Base-by-base conservation (phyloP, 495 filamentous ascomycete genomes). In the Rhizodiscina lignyota region DNA sequence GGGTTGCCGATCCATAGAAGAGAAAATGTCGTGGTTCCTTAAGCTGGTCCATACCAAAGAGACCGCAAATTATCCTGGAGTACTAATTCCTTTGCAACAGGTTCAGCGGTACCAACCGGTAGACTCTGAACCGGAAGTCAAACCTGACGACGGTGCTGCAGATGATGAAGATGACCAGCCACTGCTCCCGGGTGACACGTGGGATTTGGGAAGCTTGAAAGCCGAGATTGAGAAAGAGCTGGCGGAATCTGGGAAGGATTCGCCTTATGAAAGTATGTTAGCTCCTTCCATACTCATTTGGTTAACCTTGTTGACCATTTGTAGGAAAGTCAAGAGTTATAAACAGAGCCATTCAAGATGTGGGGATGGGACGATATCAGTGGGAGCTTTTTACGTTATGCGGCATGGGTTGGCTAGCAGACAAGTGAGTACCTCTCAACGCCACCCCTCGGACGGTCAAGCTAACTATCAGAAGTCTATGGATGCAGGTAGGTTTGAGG, bases 41-140 rank as follows among this genome's bases (percentile, higher is more conserved):
- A 72, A 67, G 36, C 68, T 66, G 1, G 70, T 72, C 48, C 55
- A 59, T 35, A 57, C 53, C 35, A 55, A 59, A 37, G 64, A 71
- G 38, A 54, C 58, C 29, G 47, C 42, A 20, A 59, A 64, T 23
- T 68, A 65, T 44, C 57, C 62, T 1, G 58, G 61, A 10, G 65
- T 69, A n/a, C 60, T 67, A 13, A 56, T 72, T 1, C 66, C 67
- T 8, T 50, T 74, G 27, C 48, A 59, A n/a, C 48, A 59, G 37
- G 60, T 55, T 13, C 51, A 54, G 10, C 54, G 49, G 19, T 54
- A 55, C 38, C 38, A 42, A 20, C 54, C 49, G 5, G 28, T 53
- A 16, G 32, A 38, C 23, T 30, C 50, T 21, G 38, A 32, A 27
- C 24, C 8, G 24, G 24, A 27, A n/a, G n/a, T n/a, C n/a, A n/a